phyloP scores from a whole-genome alignment of 345 rosid genomes.

The Brassica carinata region DNA sequence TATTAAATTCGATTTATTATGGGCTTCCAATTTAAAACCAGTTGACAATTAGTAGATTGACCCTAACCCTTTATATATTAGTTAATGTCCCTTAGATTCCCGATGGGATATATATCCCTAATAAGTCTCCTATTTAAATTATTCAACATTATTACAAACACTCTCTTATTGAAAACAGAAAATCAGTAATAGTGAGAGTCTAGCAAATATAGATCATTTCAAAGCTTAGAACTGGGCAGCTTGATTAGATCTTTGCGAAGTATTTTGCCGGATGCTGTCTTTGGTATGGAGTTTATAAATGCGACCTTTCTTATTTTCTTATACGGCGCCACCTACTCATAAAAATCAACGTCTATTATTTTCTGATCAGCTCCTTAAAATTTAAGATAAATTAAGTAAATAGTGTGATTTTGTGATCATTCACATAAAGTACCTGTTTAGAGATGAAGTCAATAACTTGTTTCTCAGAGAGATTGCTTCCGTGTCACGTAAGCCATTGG shows the following conservation, averaged over 20 bases:
- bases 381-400: neutral
- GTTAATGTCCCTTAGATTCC: too few relatives aligned
- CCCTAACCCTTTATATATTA: too few relatives aligned
- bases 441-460: conserved; percentile 65
- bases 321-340: conserved; percentile 75
- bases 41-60: too few relatives aligned
- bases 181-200: neutral
- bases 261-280: conserved; percentile 79
- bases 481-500: conserved; percentile 86
- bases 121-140: neutral
- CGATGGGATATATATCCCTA: too few relatives aligned
- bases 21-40: too few relatives aligned
- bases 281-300: conserved; percentile 57
- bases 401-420: neutral
- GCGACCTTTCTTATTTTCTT: conserved; percentile 58
- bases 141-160: neutral
- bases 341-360: neutral
- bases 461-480: conserved; percentile 45
- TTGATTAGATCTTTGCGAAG: conserved; percentile 83
- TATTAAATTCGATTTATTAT: too few relatives aligned
- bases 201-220: conserved; percentile 4
- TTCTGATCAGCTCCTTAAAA: neutral
- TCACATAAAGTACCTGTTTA: conserved; percentile 50
- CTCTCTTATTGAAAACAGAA: neutral
- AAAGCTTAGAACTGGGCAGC: conserved; percentile 76